Evolutionary conservation across 352 stramenopile species (phyloP).

Genomic region (Phytophthora sojae): DNA sequence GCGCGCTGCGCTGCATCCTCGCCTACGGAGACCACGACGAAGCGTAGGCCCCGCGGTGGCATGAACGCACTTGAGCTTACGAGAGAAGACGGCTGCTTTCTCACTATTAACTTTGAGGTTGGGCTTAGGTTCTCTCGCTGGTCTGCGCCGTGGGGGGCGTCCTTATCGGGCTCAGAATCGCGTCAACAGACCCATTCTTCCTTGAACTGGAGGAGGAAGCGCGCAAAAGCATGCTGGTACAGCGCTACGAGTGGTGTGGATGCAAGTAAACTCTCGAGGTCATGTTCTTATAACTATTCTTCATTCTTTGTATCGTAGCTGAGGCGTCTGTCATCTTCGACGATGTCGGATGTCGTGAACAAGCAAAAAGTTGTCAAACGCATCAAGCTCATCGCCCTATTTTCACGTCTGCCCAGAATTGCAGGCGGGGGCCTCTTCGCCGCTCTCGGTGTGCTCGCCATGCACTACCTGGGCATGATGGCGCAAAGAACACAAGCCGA

Average conservation of each 20-base stretch:
- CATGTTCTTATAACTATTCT: too few species aligned
- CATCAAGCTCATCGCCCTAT: conserved; percentile 69
- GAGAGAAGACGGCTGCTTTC: conserved; percentile 39
- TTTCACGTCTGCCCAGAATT: conserved; percentile 65
- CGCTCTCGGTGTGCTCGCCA: conserved; percentile 67
- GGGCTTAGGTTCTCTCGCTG: conserved; percentile 62
- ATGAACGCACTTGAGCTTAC: conserved; percentile 62
- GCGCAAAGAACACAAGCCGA: conserved; percentile 53
- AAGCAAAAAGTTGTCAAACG: conserved; percentile 48
- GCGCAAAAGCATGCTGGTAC: conserved; percentile 54
- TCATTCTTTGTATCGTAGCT: conserved; percentile 13
- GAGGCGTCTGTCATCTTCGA: conserved; percentile 49
- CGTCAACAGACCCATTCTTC: conserved; percentile 70
- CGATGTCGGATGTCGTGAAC: conserved; percentile 58
- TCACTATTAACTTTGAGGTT: conserved; percentile 64
- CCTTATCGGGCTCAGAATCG: conserved; percentile 61
- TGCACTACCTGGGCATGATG: conserved; percentile 84
- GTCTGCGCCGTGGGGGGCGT: conserved; percentile 62
- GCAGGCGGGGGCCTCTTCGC: conserved; percentile 57
- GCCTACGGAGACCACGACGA: too few species aligned
- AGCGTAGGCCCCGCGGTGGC: too few species aligned
- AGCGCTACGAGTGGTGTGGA: too few species aligned
- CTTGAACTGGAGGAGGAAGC: conserved; percentile 61
- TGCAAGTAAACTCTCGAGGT: too few species aligned
- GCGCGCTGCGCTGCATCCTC: too few species aligned